Conservation (phyloP, 2,329 filamentous ascomycete genomes). For the Aspergillus sp. region DNA sequence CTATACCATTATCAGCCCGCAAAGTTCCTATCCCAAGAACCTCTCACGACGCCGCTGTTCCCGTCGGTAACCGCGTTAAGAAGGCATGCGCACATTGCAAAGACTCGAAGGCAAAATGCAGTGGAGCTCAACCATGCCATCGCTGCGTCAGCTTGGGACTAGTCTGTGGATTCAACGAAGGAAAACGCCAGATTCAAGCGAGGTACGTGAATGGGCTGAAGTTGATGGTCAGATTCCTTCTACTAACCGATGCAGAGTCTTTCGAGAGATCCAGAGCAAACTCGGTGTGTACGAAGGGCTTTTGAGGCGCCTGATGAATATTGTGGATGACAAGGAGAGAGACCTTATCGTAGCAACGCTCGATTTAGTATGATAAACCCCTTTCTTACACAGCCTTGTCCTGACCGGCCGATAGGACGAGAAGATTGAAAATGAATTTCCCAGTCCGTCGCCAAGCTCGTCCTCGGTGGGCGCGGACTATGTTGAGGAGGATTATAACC, state of each 20-base stretch:
- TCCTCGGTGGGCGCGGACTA: neutral
- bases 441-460: neutral
- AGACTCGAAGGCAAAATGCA: neutral
- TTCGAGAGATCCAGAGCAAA: neutral
- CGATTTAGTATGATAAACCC: neutral
- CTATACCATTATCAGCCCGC: too few relatives aligned
- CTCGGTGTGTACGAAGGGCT: neutral
- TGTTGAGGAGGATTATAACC: neutral
- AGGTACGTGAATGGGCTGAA: neutral
- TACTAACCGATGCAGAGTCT: neutral
- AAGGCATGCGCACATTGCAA: neutral
- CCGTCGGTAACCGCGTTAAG: neutral
- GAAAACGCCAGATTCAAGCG: neutral
- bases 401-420: too few relatives aligned
- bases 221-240: neutral
- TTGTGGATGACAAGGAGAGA: neutral
- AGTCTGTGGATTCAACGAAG: neutral
- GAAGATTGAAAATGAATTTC: neutral
- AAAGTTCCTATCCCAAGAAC: neutral
- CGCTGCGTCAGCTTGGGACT: neutral
- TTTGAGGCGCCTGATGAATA: neutral
- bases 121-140: neutral
- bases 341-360: neutral
- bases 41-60: neutral
- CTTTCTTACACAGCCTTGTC: neutral